Conservation (phyloP, 345 rosid genomes). For the Salix koriyanagi region DNA sequence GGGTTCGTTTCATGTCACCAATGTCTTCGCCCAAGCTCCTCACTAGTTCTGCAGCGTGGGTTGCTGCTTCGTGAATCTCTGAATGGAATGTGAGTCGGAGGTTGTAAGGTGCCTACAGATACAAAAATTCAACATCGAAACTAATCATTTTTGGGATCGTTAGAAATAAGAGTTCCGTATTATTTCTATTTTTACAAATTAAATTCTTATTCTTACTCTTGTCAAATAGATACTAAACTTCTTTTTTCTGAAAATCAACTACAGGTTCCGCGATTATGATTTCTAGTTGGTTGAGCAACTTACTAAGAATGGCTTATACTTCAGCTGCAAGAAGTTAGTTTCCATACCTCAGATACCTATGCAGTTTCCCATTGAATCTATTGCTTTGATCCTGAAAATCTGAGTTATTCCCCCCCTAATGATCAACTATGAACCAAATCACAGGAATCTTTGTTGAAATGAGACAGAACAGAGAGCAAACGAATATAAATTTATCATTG, state of each 20-base stretch:
- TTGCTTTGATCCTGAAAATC: background rate
- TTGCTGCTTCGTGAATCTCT: constrained; percentile 47
- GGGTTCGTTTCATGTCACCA: constrained; percentile 39
- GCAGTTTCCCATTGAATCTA: background rate
- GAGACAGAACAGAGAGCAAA: constrained; percentile 12
- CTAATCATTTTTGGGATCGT: background rate
- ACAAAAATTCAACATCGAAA: constrained; percentile 1
- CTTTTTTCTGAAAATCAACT: background rate
- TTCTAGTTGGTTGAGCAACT: background rate
- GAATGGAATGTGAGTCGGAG: constrained; percentile 44
- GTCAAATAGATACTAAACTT: too few species aligned
- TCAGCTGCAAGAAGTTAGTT: background rate
- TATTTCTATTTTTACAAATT: too few species aligned
- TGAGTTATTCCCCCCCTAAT: background rate
- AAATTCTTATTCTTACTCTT: background rate
- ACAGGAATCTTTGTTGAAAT: constrained; percentile 11
- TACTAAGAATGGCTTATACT: background rate
- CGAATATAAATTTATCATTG: background rate
- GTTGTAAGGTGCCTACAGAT: constrained; percentile 48
- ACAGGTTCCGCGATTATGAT: background rate
- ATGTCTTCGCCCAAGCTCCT: constrained; percentile 52
- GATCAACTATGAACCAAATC: background rate
- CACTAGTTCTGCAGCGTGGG: constrained; percentile 50
- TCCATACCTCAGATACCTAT: background rate
- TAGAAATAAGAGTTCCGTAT: too few species aligned